A percentile compares a stretch with the other conserved stretches of the same genome.
Evolutionary conservation across 495 filamentous ascomycete species (phyloP).

Genomic region (Lasiosphaeris hirsuta): DNA sequence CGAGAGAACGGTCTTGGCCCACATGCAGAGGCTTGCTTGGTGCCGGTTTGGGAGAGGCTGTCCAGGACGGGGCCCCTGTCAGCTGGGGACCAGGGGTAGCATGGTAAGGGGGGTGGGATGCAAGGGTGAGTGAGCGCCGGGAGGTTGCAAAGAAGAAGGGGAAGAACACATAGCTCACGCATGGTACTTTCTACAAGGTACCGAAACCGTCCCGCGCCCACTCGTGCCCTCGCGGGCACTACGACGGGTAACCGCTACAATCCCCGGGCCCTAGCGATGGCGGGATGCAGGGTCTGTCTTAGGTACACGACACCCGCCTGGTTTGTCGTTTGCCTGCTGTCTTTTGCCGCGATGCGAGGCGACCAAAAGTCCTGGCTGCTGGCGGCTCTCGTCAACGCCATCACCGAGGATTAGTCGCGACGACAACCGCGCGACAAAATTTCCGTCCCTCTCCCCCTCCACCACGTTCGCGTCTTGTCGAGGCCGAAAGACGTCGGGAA

Average conservation of each 20-base stretch:
- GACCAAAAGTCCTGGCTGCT: background rate
- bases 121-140: conserved; percentile 12
- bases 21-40: conserved; percentile 26
- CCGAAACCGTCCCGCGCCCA: background rate
- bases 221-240: too few species aligned
- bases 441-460: background rate
- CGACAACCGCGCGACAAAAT: conserved; percentile 18
- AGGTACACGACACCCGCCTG: conserved; percentile 14
- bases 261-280: conserved; percentile 6
- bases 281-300: conserved; percentile 10
- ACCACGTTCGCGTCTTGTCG: background rate
- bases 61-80: conserved; percentile 21
- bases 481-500: too few species aligned
- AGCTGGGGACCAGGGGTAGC: conserved; percentile 16
- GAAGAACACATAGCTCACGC: background rate
- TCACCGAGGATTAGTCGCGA: background rate
- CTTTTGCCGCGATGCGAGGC: conserved; percentile 13
- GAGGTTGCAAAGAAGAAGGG: background rate
- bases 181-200: conserved; percentile 10
- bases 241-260: conserved; percentile 2
- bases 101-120: conserved; percentile 15
- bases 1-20: conserved; percentile 21
- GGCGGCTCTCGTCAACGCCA: conserved; percentile 6
- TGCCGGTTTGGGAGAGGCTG: conserved; percentile 21
- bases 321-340: conserved; percentile 1